Evolutionary conservation across 2,329 filamentous ascomycete species (phyloP).

Genomic region (Fusarium palustre): DNA sequence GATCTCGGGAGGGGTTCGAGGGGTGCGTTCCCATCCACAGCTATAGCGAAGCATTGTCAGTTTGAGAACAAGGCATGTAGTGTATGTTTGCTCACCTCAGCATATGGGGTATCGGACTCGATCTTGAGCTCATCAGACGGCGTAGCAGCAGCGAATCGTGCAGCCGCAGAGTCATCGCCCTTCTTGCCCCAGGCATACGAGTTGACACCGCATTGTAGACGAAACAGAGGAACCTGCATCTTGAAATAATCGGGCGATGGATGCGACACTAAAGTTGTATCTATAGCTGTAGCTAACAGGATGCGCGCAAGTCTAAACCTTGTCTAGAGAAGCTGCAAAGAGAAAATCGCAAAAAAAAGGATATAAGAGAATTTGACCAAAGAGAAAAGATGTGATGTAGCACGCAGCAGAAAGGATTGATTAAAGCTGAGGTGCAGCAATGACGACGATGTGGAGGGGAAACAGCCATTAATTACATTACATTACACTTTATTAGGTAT

Average conservation of each 20-base stretch:
- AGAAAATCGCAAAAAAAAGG: background rate
- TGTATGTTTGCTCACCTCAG: conserved; percentile 72
- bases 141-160: conserved; percentile 88
- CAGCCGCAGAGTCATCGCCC: conserved; percentile 86
- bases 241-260: conserved; percentile 3
- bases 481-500: conserved; percentile 7
- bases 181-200: conserved; percentile 99
- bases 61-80: too few species aligned
- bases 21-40: conserved; percentile 99
- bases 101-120: conserved; percentile 89
- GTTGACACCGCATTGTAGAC: conserved; percentile 92
- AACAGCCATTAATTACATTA: background rate
- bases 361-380: conserved; percentile 6
- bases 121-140: conserved; percentile 79
- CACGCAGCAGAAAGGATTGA: background rate
- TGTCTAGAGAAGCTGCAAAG: background rate
- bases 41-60: conserved; percentile 58
- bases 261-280: conserved; percentile 13
- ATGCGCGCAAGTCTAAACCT: background rate
- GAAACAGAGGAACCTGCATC: conserved; percentile 84
- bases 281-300: background rate
- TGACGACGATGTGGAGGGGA: conserved; percentile 27
- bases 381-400: conserved; percentile 11
- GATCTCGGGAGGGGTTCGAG: conserved; percentile 91
- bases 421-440: background rate